These are phyloP conservation scores for Pythium monospermum DNA, from an alignment of 352 stramenopile genomes.

Conservation along the genomic window DNA sequence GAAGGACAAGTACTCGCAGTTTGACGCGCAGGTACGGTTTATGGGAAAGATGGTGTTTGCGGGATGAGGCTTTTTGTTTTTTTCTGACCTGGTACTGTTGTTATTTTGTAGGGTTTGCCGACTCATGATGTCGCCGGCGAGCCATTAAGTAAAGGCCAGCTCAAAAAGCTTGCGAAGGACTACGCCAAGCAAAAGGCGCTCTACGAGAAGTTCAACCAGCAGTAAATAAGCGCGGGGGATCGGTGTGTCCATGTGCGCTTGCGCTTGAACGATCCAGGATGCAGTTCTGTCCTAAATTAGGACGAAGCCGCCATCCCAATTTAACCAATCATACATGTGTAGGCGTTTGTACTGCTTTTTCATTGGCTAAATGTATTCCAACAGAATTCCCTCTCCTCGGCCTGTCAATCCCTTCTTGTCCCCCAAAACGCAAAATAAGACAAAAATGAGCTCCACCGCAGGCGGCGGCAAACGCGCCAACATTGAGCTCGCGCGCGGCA, in stretches of 20 bases:
- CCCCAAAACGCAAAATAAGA: neutral
- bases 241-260: no score
- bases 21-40: conserved; percentile 78
- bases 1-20: conserved; percentile 88
- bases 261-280: no score
- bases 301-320: no score
- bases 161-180: conserved; percentile 98
- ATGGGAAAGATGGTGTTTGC: neutral
- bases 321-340: no score
- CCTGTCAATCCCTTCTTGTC: conserved; percentile 5
- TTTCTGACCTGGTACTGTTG: neutral
- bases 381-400: neutral
- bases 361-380: neutral
- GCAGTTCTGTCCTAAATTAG: no score
- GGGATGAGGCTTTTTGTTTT: conserved; percentile 2
- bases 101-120: conserved; percentile 80
- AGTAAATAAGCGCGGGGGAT: no score
- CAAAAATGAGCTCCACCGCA: conserved; percentile 4
- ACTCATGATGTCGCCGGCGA: conserved; percentile 92
- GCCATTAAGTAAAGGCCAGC: conserved; percentile 92
- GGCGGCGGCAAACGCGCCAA: conserved; percentile 41
- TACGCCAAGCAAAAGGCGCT: conserved; percentile 94
- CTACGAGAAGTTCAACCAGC: conserved; percentile 66
- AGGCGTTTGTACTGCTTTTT: no score
- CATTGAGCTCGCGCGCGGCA: conserved; percentile 54